Percentiles rank a stretch among this genome's conserved stretches.
phyloP scores from a whole-genome alignment of 805 yeast species.

The Brettanomyces naardenensis region DNA sequence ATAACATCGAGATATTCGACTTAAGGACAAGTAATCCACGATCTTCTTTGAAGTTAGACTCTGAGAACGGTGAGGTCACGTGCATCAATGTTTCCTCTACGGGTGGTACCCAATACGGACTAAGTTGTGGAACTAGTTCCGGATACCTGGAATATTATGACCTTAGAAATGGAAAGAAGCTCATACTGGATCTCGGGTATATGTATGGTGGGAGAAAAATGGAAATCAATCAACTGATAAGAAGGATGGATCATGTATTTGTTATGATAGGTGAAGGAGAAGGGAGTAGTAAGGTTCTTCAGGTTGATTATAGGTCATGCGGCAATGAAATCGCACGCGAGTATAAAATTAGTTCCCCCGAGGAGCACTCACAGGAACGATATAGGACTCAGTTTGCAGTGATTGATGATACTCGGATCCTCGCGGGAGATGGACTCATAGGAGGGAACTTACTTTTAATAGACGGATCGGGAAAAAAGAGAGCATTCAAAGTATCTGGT shows the following conservation, averaged over 20 bases:
- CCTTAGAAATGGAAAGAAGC: background rate
- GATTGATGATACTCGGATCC: background rate
- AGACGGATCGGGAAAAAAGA: background rate
- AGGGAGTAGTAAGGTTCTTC: background rate
- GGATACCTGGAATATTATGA: constrained; percentile 2
- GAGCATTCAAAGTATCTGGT: background rate
- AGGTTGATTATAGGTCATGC: background rate
- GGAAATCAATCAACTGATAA: background rate
- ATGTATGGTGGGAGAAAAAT: constrained; percentile 1
- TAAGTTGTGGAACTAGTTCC: constrained; percentile 1
- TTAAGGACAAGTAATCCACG: background rate
- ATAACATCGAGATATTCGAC: constrained; percentile 3
- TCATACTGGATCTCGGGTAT: constrained; percentile 1
- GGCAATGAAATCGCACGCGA: background rate
- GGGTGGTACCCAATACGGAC: background rate
- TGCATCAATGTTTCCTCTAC: background rate
- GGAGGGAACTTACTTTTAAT: background rate
- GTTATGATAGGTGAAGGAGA: background rate
- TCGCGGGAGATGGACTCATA: background rate
- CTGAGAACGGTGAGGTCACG: background rate
- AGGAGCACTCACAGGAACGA: background rate
- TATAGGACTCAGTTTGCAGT: constrained; percentile 1
- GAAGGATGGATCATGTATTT: background rate
- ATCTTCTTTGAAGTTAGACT: background rate
- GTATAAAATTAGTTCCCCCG: background rate